phyloP scores from a whole-genome alignment of 306 rosid genomes.

The Prunus campanulata region DNA sequence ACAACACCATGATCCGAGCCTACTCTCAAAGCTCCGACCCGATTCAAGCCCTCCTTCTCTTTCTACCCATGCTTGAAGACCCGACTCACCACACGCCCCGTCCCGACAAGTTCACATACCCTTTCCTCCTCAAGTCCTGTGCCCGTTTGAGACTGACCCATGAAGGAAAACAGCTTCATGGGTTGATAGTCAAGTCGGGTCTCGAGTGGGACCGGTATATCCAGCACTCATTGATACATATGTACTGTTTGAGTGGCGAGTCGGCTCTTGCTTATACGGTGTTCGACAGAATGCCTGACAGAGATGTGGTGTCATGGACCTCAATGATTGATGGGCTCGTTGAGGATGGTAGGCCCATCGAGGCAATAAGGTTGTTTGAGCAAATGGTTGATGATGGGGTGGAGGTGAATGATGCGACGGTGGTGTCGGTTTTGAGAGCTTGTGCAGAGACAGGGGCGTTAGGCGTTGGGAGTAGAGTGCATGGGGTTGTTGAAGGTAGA shows the following conservation, averaged over 20 bases:
- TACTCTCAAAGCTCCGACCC: slow-evolving; percentile 46
- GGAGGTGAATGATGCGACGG: slow-evolving; percentile 42
- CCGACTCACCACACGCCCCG: background rate
- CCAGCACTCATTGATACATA: slow-evolving; percentile 33
- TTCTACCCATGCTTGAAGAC: slow-evolving; percentile 29
- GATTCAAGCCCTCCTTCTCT: slow-evolving; percentile 35
- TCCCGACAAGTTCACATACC: slow-evolving; percentile 54
- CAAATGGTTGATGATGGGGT: slow-evolving; percentile 35
- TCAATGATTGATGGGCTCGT: slow-evolving; percentile 45
- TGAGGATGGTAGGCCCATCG: slow-evolving; percentile 21
- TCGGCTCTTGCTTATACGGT: slow-evolving; percentile 31
- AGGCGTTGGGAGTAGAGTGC: slow-evolving; percentile 43
- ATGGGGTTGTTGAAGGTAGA: slow-evolving; percentile 29
- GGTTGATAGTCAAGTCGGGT: slow-evolving; percentile 27
- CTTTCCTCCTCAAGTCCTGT: slow-evolving; percentile 47
- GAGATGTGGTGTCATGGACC: slow-evolving; percentile 63
- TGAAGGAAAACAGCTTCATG: slow-evolving; percentile 47
- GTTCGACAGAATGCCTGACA: slow-evolving; percentile 47
- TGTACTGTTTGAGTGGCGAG: slow-evolving; percentile 34
- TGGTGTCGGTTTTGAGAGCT: slow-evolving; percentile 42
- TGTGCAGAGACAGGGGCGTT: slow-evolving; percentile 50
- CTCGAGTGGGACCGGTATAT: slow-evolving; percentile 35
- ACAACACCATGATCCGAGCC: slow-evolving; percentile 53
- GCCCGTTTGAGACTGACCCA: slow-evolving; percentile 35
- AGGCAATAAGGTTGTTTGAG: slow-evolving; percentile 40